Conservation (phyloP, 2,329 filamentous ascomycete genomes). For the Neurospora sp. region DNA sequence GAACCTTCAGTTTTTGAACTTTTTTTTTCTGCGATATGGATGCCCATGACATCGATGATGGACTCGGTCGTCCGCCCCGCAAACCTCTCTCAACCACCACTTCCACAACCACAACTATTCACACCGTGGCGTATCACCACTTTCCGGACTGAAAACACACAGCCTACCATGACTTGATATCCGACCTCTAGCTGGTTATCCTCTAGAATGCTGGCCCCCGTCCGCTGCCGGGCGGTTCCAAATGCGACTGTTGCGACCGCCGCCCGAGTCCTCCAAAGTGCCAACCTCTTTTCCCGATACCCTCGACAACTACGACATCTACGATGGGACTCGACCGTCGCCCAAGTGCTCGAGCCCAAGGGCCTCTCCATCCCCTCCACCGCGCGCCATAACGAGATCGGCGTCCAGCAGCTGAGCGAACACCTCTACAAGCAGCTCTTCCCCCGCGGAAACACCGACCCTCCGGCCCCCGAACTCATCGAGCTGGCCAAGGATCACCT, state of each 20-base stretch:
- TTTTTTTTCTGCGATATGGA: background rate
- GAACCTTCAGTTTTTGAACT: background rate
- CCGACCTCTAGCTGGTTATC: conserved; percentile 6
- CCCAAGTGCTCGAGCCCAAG: conserved; percentile 3
- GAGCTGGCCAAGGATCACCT: conserved; percentile 76
- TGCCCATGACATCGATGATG: background rate
- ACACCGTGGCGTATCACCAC: background rate
- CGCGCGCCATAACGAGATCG: conserved; percentile 81
- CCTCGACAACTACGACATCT: conserved; percentile 6
- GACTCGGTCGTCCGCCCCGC: background rate
- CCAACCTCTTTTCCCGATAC: conserved; percentile 25
- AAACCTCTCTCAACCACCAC: background rate
- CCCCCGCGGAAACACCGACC: conserved; percentile 41
- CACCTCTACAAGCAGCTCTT: conserved; percentile 82
- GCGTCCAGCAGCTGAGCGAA: conserved; percentile 84
- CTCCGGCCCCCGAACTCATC: conserved; percentile 60
- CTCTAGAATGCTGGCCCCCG: conserved; percentile 30
- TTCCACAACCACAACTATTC: background rate
- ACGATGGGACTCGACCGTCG: conserved; percentile 13
- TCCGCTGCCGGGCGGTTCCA: conserved; percentile 22
- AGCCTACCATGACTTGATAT: conserved; percentile 10
- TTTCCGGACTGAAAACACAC: background rate
- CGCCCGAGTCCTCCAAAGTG: conserved; percentile 37
- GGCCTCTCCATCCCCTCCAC: conserved; percentile 39
- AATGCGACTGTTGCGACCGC: conserved; percentile 23